Conservation (phyloP, 352 stramenopile species). For the Bremia lactucae region DNA sequence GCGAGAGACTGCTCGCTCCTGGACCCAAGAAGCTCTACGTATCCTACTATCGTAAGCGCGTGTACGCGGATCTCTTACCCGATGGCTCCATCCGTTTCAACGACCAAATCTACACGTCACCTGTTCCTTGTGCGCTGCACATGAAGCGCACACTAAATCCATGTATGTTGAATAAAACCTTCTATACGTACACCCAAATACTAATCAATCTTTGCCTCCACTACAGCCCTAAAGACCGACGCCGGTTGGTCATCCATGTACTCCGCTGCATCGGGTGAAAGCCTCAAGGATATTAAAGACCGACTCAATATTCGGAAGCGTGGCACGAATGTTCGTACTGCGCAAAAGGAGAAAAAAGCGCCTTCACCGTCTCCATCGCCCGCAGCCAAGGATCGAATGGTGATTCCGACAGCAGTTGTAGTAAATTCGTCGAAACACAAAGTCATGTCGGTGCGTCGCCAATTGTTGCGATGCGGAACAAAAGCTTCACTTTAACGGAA, state of each 20-base stretch:
- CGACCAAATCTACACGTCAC: conserved; percentile 63
- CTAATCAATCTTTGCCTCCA: background rate
- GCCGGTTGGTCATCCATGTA: conserved; percentile 78
- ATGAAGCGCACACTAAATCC: conserved; percentile 80
- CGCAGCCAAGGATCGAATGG: conserved; percentile 13
- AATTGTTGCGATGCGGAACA: no score
- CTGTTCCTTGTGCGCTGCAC: conserved; percentile 54
- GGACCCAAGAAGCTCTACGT: conserved; percentile 67
- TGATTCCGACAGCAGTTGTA: background rate
- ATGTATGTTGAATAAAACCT: conserved; percentile 19
- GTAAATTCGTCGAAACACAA: conserved; percentile 12
- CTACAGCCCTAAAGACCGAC: conserved; percentile 54
- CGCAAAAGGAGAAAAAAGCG: conserved; percentile 52
- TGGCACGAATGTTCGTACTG: conserved; percentile 40
- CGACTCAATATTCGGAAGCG: conserved; percentile 60
- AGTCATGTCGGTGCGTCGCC: conserved; percentile 13
- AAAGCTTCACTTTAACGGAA: no score
- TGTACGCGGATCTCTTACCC: conserved; percentile 62
- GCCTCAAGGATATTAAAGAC: conserved; percentile 75
- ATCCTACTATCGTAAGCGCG: conserved; percentile 73
- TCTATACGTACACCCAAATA: background rate
- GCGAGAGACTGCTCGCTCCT: conserved; percentile 51
- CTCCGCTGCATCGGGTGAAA: conserved; percentile 45
- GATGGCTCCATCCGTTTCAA: conserved; percentile 75
- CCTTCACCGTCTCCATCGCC: conserved; percentile 12